phyloP scores from a whole-genome alignment of 169 alveolate species.

The Plasmodium adleri region DNA sequence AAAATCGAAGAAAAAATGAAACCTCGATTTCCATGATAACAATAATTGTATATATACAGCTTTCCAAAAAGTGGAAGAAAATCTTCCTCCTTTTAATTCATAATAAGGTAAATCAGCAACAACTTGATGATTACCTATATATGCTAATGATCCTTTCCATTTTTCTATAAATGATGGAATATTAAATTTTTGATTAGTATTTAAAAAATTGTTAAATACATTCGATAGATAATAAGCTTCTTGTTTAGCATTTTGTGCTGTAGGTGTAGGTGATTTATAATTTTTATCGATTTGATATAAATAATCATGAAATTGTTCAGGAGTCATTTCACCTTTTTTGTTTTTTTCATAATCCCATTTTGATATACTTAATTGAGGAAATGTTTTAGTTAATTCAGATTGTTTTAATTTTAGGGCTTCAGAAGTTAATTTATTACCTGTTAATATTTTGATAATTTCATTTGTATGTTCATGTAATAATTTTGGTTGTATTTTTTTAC shows the following conservation, averaged over 20 bases:
- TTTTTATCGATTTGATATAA: constrained; percentile 77
- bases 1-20: constrained; percentile 54
- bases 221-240: constrained; percentile 81
- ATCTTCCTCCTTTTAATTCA: constrained; percentile 79
- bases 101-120: constrained; percentile 81
- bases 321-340: constrained; percentile 60
- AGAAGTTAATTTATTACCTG: constrained; percentile 16
- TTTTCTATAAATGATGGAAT: constrained; percentile 78
- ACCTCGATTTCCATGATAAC: constrained; percentile 79
- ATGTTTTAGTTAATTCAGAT: constrained; percentile 32
- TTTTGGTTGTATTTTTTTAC: constrained; percentile 80
- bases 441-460: constrained; percentile 47
- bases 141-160: constrained; percentile 88
- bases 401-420: constrained; percentile 64
- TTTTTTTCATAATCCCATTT: constrained; percentile 79
- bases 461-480: constrained; percentile 74
- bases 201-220: constrained; percentile 69
- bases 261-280: constrained; percentile 83
- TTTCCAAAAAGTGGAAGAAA: constrained; percentile 80
- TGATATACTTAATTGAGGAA: constrained; percentile 78
- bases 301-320: constrained; percentile 66
- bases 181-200: background rate
- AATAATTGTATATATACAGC: constrained; percentile 77
- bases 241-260: constrained; percentile 88
- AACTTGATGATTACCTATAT: constrained; percentile 80